Evolutionary conservation across 371 early-diverging fungal genomes (phyloP).

Genomic region (Mucor plumbeus): DNA sequence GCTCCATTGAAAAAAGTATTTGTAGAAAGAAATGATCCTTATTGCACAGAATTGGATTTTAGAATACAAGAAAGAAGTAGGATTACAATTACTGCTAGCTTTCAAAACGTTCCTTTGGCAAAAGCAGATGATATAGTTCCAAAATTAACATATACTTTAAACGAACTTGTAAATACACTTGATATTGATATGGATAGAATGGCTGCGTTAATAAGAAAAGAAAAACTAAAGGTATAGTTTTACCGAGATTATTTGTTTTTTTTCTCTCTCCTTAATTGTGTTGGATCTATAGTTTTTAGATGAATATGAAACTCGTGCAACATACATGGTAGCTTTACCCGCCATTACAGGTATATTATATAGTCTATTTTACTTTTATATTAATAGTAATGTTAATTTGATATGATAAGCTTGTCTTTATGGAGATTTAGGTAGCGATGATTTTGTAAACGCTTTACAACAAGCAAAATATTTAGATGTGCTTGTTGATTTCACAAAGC

Average conservation of each 20-base stretch:
- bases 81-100: conserved; percentile 36
- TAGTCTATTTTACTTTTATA: background rate
- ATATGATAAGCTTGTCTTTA: conserved; percentile 41
- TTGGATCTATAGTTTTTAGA: conserved; percentile 21
- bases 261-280: conserved; percentile 8
- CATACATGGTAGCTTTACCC: conserved; percentile 29
- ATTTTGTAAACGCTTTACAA: conserved; percentile 45
- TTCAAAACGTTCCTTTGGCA: conserved; percentile 55
- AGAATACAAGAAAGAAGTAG: conserved; percentile 26
- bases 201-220: conserved; percentile 51
- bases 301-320: conserved; percentile 34
- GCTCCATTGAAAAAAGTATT: conserved; percentile 54
- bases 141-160: conserved; percentile 42
- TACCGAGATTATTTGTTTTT: too few relatives aligned
- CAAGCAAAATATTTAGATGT: conserved; percentile 50
- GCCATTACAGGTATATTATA: conserved; percentile 26
- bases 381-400: conserved; percentile 1
- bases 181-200: conserved; percentile 63
- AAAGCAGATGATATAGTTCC: conserved; percentile 49
- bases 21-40: conserved; percentile 59
- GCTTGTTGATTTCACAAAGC: conserved; percentile 43
- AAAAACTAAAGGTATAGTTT: conserved; percentile 46
- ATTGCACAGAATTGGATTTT: conserved; percentile 41
- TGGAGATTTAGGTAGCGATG: conserved; percentile 54
- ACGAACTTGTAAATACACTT: conserved; percentile 35